These are phyloP conservation scores for Backusella australiensis DNA, from an alignment of 192 early-diverging fungal genomes.

Conservation along the genomic window DNA sequence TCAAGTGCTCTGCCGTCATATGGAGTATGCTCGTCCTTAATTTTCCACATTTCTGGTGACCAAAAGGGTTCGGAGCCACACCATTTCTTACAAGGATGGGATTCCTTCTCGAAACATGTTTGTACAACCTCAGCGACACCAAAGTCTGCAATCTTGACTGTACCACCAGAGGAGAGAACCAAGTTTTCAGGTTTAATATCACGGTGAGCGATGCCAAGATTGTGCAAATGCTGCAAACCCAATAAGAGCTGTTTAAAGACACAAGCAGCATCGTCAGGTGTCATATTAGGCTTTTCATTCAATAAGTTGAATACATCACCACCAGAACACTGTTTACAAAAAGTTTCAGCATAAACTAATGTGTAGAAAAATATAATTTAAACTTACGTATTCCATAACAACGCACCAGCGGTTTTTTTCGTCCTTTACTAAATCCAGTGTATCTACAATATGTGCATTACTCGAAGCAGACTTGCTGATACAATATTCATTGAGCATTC, in stretches of 20 bases:
- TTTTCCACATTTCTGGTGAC: constrained; percentile 86
- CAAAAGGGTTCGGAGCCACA: constrained; percentile 97
- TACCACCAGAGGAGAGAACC: constrained; percentile 73
- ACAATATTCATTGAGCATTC: constrained; percentile 94
- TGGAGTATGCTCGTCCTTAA: constrained; percentile 61
- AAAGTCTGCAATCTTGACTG: constrained; percentile 97
- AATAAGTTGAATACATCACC: constrained; percentile 92
- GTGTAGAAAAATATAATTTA: background rate
- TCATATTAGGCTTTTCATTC: constrained; percentile 55
- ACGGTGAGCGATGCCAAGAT: constrained; percentile 94
- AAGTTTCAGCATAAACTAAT: background rate
- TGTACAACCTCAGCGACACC: constrained; percentile 95
- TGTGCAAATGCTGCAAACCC: constrained; percentile 90
- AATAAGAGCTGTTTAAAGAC: constrained; percentile 92
- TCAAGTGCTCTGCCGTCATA: constrained; percentile 92
- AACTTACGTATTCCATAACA: constrained; percentile 65
- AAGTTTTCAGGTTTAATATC: constrained; percentile 88
- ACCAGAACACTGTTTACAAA: constrained; percentile 72
- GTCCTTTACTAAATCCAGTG: constrained; percentile 95
- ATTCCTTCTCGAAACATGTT: constrained; percentile 69
- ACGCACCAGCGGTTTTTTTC: constrained; percentile 82
- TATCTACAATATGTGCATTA: constrained; percentile 90
- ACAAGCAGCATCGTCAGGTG: constrained; percentile 83
- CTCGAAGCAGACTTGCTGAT: constrained; percentile 89
- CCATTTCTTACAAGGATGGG: constrained; percentile 83